These are phyloP conservation scores for Croton setiger DNA, from an alignment of 441 rosid species.

Conservation along the genomic window DNA sequence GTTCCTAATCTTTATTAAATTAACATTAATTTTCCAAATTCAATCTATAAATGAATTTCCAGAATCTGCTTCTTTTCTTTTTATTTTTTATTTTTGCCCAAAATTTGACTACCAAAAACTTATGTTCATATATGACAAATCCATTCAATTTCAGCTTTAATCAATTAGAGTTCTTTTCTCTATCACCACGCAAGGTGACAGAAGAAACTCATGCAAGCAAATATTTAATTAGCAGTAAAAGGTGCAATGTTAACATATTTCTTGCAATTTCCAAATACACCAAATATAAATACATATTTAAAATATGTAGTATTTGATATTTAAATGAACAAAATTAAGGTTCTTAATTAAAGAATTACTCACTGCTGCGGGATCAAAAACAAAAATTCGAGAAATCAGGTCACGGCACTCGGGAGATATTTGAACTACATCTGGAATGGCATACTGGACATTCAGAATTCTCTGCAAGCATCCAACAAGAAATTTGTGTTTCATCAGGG, in stretches of 20 bases:
- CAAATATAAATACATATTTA: too few species aligned
- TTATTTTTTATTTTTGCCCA: too few species aligned
- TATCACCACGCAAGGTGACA: neutral
- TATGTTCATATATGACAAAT: neutral
- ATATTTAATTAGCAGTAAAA: neutral
- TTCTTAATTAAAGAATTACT: slow-evolving; percentile 11
- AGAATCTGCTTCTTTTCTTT: too few species aligned
- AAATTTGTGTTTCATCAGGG: slow-evolving; percentile 10
- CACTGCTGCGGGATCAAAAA: slow-evolving; percentile 70
- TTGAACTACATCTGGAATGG: slow-evolving; percentile 81
- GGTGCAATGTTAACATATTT: neutral
- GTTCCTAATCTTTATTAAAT: too few species aligned
- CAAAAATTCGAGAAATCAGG: slow-evolving; percentile 82
- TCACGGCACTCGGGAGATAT: slow-evolving; percentile 85
- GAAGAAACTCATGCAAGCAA: neutral
- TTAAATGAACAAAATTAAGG: neutral
- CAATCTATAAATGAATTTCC: neutral
- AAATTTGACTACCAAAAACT: too few species aligned
- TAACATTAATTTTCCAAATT: too few species aligned
- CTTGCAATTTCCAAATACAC: neutral
- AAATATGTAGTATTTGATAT: too few species aligned
- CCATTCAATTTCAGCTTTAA: neutral
- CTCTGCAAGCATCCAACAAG: slow-evolving; percentile 49
- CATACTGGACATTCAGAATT: slow-evolving; percentile 83
- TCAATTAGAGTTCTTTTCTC: neutral